Base-by-base conservation (phyloP, 2,329 filamentous ascomycete species). In the Botrytis porri region DNA sequence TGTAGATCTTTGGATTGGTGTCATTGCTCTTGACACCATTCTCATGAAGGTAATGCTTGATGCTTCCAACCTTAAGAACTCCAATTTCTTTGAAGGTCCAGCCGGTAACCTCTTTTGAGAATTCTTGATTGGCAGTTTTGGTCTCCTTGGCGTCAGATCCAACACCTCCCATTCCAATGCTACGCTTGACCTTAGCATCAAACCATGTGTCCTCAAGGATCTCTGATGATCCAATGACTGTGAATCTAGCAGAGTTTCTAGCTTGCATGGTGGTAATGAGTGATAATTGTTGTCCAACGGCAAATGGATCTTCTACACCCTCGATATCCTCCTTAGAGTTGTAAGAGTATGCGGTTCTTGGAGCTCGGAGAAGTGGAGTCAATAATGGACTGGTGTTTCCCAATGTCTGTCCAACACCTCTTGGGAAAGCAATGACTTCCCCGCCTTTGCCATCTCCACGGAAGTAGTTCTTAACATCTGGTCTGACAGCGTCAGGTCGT, bases 11-110 rank as follows among this genome's bases (percentile, higher is more conserved):
- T 16, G 95, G 95, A 85, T 98, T 98, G 76, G 88, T 87, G 76
- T 76, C 81, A 69, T 87, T 87, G 75, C 73, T 76, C 67, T 88
- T 87, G 64, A 81, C 81, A n/a, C 83, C 85, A 51, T 84, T 86
- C 77, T 88, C 88, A 77, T 89, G 83, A 71, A 91, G 84, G 80
- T 90, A 90, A 84, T 99, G 96, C 84, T 94, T 88, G 76, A 98
- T 87, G 79, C 87, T 89, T 81, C 93, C 93, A 79, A 97, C 93
- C 78, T 92, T 92, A 78, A 99, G 82, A 18, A 99, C 93, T 78
- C 96, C 96, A 71, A 91, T 88, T 85, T 99, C 96, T 84, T 97
- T 91, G 86, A 99, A 99, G 0, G 95, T 90, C 96, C 96, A 99
- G n/a, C 89, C 92, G n/a, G 92, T 91, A 73, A 99, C 83, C 79